These are phyloP conservation scores for Coniferiporia weirii DNA, from an alignment of 1,284 basidiomycete genomes.

Conservation along the genomic window DNA sequence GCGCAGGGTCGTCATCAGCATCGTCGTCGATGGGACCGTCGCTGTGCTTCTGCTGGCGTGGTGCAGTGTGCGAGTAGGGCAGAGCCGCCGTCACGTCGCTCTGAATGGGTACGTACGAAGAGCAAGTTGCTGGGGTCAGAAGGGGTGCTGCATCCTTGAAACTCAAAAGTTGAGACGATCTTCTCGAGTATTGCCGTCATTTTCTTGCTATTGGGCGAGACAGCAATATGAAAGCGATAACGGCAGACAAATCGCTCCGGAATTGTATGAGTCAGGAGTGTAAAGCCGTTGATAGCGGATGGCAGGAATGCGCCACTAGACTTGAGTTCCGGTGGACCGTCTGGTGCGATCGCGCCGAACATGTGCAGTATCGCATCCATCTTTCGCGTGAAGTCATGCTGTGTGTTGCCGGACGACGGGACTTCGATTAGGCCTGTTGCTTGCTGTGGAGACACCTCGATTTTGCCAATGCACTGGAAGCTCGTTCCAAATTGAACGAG, in stretches of 20 bases:
- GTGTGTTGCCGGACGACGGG: slow-evolving; percentile 22
- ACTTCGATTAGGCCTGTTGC: slow-evolving; percentile 28
- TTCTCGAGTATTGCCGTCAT: no score
- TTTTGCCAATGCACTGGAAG: slow-evolving; percentile 30
- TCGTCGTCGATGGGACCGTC: no score
- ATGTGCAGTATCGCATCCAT: slow-evolving; percentile 33
- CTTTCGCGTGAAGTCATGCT: slow-evolving; percentile 30
- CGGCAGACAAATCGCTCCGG: slow-evolving; percentile 29
- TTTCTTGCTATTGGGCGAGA: slow-evolving; percentile 26
- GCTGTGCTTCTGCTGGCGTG: no score
- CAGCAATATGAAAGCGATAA: slow-evolving; percentile 29
- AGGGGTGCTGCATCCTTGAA: no score
- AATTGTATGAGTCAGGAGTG: slow-evolving; percentile 25
- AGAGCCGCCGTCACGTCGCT: no score
- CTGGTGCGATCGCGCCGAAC: slow-evolving; percentile 27
- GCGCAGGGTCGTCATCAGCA: no score
- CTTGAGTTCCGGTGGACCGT: slow-evolving; percentile 22
- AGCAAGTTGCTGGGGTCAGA: no score
- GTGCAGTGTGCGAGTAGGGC: no score
- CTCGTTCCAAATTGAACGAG: slow-evolving; percentile 29
- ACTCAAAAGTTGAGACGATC: no score
- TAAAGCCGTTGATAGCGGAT: slow-evolving; percentile 28
- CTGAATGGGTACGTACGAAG: no score
- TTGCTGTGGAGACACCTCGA: slow-evolving; percentile 27
- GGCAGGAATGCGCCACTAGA: slow-evolving; percentile 29